phyloP scores from a whole-genome alignment of 306 rosid species.

The Senna tora region DNA sequence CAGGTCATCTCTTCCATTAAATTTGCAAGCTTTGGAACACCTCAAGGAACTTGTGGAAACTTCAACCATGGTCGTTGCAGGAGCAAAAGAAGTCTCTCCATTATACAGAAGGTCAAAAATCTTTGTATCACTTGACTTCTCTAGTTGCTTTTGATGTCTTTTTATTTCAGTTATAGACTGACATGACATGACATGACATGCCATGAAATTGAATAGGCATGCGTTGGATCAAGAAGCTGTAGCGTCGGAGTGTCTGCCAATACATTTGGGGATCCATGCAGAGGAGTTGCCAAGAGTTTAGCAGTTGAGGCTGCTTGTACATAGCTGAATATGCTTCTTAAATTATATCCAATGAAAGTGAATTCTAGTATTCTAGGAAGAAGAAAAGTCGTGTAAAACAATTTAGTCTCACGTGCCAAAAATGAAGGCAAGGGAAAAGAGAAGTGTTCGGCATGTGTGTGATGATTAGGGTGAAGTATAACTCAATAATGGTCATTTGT shows the following conservation, averaged over 20 bases:
- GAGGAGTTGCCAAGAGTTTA: conserved; percentile 71
- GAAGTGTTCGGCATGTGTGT: conserved; percentile 27
- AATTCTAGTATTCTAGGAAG: conserved; percentile 17
- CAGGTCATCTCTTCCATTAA: conserved; percentile 80
- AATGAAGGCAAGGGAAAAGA: conserved; percentile 25
- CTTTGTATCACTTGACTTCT: neutral
- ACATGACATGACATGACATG: conserved; percentile 26
- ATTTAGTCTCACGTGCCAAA: conserved; percentile 22
- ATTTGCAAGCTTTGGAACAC: conserved; percentile 89
- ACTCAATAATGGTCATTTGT: neutral
- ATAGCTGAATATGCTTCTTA: conserved; percentile 42
- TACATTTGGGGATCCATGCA: conserved; percentile 75
- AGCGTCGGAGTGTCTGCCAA: conserved; percentile 58
- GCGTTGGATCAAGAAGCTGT: conserved; percentile 82
- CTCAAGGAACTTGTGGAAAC: conserved; percentile 78
- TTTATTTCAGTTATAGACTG: conserved; percentile 24
- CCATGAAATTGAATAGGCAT: conserved; percentile 59
- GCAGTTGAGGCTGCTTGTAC: conserved; percentile 91
- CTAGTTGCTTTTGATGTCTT: neutral
- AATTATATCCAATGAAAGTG: conserved; percentile 24
- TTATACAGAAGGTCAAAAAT: conserved; percentile 64
- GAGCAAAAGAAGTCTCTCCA: conserved; percentile 62
- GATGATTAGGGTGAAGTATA: neutral
- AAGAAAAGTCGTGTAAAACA: conserved; percentile 6
- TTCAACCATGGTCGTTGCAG: conserved; percentile 72